phyloP scores from a whole-genome alignment of 352 stramenopile species.

The Pythium grandisporangium region DNA sequence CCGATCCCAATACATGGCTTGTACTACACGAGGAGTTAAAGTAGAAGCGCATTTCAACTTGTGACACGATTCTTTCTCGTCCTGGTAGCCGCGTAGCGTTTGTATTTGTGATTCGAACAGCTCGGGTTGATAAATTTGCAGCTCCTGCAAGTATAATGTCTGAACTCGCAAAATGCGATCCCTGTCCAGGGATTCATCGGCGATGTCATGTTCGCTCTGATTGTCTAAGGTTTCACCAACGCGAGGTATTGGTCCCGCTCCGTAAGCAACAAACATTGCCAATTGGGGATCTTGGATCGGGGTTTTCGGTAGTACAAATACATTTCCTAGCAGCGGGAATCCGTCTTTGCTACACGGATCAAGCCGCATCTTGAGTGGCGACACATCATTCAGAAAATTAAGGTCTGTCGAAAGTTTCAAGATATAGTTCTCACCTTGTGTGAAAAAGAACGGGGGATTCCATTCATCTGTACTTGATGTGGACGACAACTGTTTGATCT shows the following conservation, averaged over 20 bases:
- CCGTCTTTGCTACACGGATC: neutral
- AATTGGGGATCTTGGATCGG: slow-evolving; percentile 51
- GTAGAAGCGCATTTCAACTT: neutral
- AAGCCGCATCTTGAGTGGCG: slow-evolving; percentile 33
- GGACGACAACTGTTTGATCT: slow-evolving; percentile 37
- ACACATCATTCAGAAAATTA: slow-evolving; percentile 53
- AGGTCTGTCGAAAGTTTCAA: slow-evolving; percentile 65
- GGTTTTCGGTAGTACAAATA: slow-evolving; percentile 56
- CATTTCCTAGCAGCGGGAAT: slow-evolving; percentile 62
- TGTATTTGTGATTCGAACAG: slow-evolving; percentile 6
- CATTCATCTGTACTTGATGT: slow-evolving; percentile 28
- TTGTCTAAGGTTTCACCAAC: slow-evolving; percentile 6
- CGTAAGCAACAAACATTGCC: slow-evolving; percentile 30
- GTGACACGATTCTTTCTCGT: neutral
- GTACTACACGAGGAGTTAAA: slow-evolving; percentile 19
- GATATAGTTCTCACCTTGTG: slow-evolving; percentile 56
- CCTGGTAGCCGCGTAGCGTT: neutral
- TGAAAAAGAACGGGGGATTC: slow-evolving; percentile 59
- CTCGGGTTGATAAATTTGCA: slow-evolving; percentile 49
- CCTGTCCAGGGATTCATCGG: slow-evolving; percentile 26
- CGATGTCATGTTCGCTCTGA: slow-evolving; percentile 7
- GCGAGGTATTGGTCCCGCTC: too few species aligned
- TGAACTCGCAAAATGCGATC: slow-evolving; percentile 46
- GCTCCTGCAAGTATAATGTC: slow-evolving; percentile 42
- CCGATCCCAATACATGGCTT: slow-evolving; percentile 79